phyloP scores from a whole-genome alignment of 768 basidiomycete species.

The Multifurca ochricompacta region DNA sequence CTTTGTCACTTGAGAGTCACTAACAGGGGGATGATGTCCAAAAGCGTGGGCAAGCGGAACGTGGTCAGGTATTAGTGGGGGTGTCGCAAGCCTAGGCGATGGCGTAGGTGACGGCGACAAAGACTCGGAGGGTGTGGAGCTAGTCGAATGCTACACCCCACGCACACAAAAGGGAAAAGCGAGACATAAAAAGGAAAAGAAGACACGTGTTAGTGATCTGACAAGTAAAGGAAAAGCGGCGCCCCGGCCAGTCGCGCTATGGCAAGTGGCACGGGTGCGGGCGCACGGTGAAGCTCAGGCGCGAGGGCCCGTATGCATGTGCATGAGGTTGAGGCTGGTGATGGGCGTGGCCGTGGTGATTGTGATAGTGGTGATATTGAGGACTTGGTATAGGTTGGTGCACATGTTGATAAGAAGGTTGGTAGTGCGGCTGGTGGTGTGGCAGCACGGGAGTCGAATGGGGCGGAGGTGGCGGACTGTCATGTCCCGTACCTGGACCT shows the following conservation, averaged over 20 bases:
- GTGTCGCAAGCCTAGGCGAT: slow-evolving; percentile 14
- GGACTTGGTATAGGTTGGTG: slow-evolving; percentile 3
- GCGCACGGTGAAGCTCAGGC: slow-evolving; percentile 32
- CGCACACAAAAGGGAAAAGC: too few relatives aligned
- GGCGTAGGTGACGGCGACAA: slow-evolving; percentile 11
- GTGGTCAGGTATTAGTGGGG: slow-evolving; percentile 4
- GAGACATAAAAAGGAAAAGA: slow-evolving; percentile 2
- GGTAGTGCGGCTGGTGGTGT: background rate
- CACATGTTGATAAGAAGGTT: background rate
- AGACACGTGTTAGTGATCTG: slow-evolving; percentile 3
- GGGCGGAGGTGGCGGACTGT: slow-evolving; percentile 18
- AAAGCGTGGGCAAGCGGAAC: slow-evolving; percentile 7
- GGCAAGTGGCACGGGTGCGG: slow-evolving; percentile 16
- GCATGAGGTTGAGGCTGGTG: slow-evolving; percentile 19
- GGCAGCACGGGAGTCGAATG: slow-evolving; percentile 22
- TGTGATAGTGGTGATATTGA: background rate
- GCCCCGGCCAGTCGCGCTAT: slow-evolving; percentile 10
- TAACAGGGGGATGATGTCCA: background rate
- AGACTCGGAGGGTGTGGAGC: slow-evolving; percentile 10
- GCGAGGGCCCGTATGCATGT: slow-evolving; percentile 30
- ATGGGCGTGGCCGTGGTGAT: background rate
- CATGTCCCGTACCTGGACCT: background rate
- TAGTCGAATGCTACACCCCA: slow-evolving; percentile 2
- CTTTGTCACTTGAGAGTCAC: background rate
- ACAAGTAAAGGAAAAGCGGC: slow-evolving; percentile 4